Evolutionary conservation across 2,329 filamentous ascomycete species (phyloP).

Genomic region (Pseudogymnoascus sp.): DNA sequence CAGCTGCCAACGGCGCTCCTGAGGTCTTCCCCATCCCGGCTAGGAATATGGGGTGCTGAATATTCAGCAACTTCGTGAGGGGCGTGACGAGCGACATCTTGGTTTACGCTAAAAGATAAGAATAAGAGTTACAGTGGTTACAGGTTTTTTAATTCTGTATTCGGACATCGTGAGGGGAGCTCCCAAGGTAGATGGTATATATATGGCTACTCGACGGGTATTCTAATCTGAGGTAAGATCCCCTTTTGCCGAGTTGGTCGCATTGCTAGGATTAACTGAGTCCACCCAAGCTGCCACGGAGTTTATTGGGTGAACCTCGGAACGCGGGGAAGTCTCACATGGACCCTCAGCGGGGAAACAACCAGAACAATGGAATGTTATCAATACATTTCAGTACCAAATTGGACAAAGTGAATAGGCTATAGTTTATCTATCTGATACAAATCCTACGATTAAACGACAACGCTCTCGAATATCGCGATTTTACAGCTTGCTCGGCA

Average conservation of each 20-base stretch:
- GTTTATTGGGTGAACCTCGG: not conserved
- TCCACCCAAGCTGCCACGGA: not conserved
- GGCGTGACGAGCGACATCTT: constrained; percentile 82
- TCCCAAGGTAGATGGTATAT: not conserved
- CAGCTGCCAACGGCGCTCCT: constrained; percentile 89
- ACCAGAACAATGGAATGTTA: not conserved
- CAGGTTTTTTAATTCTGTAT: not conserved
- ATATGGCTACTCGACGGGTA: not conserved
- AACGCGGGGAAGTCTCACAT: constrained; percentile 6
- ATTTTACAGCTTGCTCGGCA: constrained; percentile 49
- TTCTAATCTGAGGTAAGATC: not conserved
- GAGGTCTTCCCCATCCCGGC: constrained; percentile 99
- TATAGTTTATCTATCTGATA: not conserved
- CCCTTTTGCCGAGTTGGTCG: constrained; percentile 4
- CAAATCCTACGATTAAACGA: not conserved
- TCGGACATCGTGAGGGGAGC: not conserved
- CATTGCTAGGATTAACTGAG: constrained; percentile 2
- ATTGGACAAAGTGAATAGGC: not conserved
- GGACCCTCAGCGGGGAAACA: not conserved
- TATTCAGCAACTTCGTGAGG: constrained; percentile 91
- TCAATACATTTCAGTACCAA: not conserved
- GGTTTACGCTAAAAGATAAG: not conserved
- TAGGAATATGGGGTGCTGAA: constrained; percentile 91
- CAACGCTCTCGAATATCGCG: constrained; percentile 11
- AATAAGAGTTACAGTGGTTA: not conserved